Base-by-base conservation (phyloP, 805 yeast genomes). In the Pichia ethanolica region DNA sequence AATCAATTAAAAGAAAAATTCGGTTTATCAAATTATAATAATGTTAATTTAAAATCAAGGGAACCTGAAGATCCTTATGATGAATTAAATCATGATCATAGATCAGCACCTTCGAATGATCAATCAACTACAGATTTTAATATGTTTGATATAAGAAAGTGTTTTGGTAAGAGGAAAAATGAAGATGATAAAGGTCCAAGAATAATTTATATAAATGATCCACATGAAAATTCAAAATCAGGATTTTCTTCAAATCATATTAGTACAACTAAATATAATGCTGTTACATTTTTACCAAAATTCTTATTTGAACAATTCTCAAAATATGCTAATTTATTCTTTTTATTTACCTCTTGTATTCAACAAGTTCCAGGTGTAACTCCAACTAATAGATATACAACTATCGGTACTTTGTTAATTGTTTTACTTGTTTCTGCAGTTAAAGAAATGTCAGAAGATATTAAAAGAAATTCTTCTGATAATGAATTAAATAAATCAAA, bases 331-430 rank as follows among this genome's bases (percentile, higher is more conserved):
- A 93, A 93, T 63, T 71, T 93, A 65, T 93, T 93, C 69, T 93
- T 93, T 66, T 71, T 93, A 46, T 87, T 88, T 70, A 93, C 99
- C 0, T 86, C 97, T 1, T 75, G 79, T 37, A 91, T 93, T 58
- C 99, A 93, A 70, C 99, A 93, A 66, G 98, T 93, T 11, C 99
- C 99, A 4, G 78, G 83, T 55, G 98, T 93, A 5, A 82, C 97
- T 0, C 99, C 99, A 11, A 93, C 98, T 0, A 93, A 93, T 68
- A 71, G 97, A 67, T 93, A 82, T 62, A 93, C 99, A 5, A 93
- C 99, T 0, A 86, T 93, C 41, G 95, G 95, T 44, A 95, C 99
- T 0, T 74, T 93, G 54, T 66, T 82, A 30, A 79, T 91, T 30
- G 99, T 93, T 34, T 72, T 93, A 50, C 60, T 84, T 26, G 97